Conservation (phyloP, 495 filamentous ascomycete genomes). For the Trichoderma gamsii region DNA sequence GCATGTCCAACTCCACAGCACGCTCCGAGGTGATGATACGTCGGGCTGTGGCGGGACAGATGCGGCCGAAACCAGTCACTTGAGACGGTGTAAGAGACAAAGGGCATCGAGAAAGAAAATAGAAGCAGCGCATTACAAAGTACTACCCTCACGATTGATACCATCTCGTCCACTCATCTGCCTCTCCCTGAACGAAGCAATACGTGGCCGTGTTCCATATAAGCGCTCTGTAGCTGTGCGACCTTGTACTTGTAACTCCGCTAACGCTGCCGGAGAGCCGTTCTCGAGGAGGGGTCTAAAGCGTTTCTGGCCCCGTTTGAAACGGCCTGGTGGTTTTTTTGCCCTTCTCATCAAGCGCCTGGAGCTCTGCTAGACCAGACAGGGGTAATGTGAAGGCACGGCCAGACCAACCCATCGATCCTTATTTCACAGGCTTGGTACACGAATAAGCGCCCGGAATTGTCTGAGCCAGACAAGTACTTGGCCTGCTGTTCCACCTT, state of each 20-base stretch:
- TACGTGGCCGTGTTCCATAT: neutral
- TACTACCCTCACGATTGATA: too few species aligned
- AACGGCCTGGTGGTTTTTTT: neutral
- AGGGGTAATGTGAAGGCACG: neutral
- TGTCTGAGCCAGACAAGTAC: neutral
- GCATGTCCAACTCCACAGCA: neutral
- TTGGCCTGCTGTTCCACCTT: neutral
- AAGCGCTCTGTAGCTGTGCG: neutral
- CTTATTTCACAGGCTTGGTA: neutral
- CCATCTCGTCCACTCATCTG: neutral
- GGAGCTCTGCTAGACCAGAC: neutral
- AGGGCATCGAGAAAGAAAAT: neutral
- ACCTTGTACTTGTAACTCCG: neutral
- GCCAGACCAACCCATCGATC: neutral
- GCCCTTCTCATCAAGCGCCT: neutral
- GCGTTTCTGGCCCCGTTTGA: neutral
- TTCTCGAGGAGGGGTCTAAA: neutral
- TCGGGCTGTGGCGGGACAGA: too few species aligned
- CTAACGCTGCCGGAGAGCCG: slow-evolving; percentile 5
- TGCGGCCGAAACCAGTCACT: neutral
- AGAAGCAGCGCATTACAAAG: neutral
- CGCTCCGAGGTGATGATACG: neutral
- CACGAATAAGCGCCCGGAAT: neutral
- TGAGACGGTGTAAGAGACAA: neutral
- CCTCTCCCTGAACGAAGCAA: neutral